Conservation (phyloP, 73 alveolate species). For the Paramecium pentaurelia region DNA sequence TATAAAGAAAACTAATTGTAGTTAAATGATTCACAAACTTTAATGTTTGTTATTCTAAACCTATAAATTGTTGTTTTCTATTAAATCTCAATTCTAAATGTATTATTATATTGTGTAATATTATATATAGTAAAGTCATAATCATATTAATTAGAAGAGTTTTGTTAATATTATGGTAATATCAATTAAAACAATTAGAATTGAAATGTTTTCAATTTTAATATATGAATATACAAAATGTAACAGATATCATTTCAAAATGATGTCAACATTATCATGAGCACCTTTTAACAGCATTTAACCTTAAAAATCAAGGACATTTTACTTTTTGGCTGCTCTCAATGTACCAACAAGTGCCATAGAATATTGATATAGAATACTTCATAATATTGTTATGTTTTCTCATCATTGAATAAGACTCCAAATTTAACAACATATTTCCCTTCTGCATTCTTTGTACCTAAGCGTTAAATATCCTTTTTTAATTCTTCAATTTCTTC, state of each 20-base stretch:
- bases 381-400: constrained; percentile 37
- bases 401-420: constrained; percentile 12
- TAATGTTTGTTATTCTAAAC: no score
- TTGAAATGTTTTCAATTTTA: no score
- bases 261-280: constrained; percentile 25
- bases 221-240: neutral
- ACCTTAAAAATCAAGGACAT: constrained; percentile 27
- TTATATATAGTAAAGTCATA: no score
- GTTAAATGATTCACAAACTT: neutral
- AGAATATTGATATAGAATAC: neutral
- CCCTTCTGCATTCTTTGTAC: constrained; percentile 32
- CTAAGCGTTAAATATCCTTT: constrained; percentile 7
- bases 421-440: constrained; percentile 29
- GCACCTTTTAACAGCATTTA: constrained; percentile 17
- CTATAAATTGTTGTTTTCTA: no score
- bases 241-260: neutral
- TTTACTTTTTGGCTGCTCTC: constrained; percentile 41
- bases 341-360: constrained; percentile 46
- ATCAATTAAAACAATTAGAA: no score
- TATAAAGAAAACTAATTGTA: no score
- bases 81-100: neutral
- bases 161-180: no score
- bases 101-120: no score
- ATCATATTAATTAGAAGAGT: no score
- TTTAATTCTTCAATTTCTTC: constrained; percentile 40